phyloP scores from a whole-genome alignment of 2,329 filamentous ascomycete genomes.

The Fusarium subtropicale region DNA sequence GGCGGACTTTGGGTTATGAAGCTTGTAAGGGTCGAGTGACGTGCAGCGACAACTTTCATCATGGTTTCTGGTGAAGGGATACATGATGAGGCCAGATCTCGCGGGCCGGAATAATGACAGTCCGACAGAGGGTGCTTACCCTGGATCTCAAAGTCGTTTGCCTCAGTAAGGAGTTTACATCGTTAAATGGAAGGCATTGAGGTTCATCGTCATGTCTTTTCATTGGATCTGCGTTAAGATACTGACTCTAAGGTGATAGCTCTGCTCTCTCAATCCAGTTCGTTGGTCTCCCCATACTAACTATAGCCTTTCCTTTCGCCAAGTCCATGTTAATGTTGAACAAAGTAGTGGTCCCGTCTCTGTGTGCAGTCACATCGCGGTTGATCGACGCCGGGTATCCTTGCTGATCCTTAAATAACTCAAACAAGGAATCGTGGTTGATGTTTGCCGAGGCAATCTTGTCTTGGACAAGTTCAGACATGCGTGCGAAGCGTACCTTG shows the following conservation, averaged over 20 bases:
- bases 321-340: constrained; percentile 42
- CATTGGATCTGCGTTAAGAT: too few relatives aligned
- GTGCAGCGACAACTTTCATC: constrained; percentile 34
- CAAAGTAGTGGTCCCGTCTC: constrained; percentile 20
- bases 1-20: constrained; percentile 34
- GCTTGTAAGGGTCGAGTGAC: constrained; percentile 21
- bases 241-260: background rate
- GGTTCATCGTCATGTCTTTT: too few relatives aligned
- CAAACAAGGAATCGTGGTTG: constrained; percentile 14
- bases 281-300: constrained; percentile 31
- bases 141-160: background rate
- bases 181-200: too few relatives aligned
- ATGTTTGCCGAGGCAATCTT: background rate
- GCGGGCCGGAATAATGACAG: constrained; percentile 37
- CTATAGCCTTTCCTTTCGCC: constrained; percentile 1
- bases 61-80: constrained; percentile 32
- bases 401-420: constrained; percentile 39
- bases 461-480: constrained; percentile 14
- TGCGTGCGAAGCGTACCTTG: constrained; percentile 5
- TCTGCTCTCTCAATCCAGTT: constrained; percentile 17
- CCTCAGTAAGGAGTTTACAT: too few relatives aligned
- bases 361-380: background rate
- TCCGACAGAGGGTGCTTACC: constrained; percentile 23
- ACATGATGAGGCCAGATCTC: constrained; percentile 48
- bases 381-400: constrained; percentile 38